Percentiles rank a stretch among this genome's conserved stretches.
phyloP scores from a whole-genome alignment of 805 yeast species.

The Tetrapisispora arboricola region DNA sequence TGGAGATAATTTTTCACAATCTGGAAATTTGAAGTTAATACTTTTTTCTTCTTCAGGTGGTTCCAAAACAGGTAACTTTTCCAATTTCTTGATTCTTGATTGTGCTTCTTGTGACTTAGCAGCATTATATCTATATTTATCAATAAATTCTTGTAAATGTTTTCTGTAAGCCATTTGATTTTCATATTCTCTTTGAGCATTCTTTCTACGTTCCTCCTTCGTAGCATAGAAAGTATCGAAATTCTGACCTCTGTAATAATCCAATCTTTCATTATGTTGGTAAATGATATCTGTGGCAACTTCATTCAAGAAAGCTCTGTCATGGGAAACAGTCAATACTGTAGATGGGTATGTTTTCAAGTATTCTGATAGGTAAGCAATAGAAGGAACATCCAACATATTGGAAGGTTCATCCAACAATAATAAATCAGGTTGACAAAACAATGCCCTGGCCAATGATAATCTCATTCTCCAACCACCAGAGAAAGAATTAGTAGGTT shows the following conservation, averaged over 20 bases:
- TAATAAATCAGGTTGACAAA: conserved; percentile 91
- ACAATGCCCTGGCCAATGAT: conserved; percentile 93
- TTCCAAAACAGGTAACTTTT: conserved; percentile 84
- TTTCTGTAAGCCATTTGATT: conserved; percentile 93
- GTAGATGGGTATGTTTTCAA: conserved; percentile 86
- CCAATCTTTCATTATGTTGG: conserved; percentile 94
- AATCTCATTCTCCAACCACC: conserved; percentile 99
- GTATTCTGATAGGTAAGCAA: conserved; percentile 84
- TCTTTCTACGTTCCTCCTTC: conserved; percentile 89
- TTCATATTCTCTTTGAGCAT: conserved; percentile 89
- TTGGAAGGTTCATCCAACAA: conserved; percentile 97
- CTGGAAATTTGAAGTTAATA: conserved; percentile 85
- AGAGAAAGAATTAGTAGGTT: conserved; percentile 82
- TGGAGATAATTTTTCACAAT: conserved; percentile 85
- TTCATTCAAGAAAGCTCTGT: conserved; percentile 91
- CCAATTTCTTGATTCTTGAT: conserved; percentile 92
- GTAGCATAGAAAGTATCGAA: conserved; percentile 90
- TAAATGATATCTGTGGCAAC: conserved; percentile 97
- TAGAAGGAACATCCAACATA: conserved; percentile 99
- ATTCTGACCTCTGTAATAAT: conserved; percentile 88
- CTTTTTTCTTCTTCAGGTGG: conserved; percentile 89
- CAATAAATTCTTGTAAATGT: conserved; percentile 90
- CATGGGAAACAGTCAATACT: conserved; percentile 93
- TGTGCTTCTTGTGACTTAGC: conserved; percentile 97
- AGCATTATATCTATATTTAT: conserved; percentile 93